Evolutionary conservation across 1,284 basidiomycete species (phyloP), one percentile per base, ranked within the genome.

Genomic region (Leucoagaricus sp.): DNA sequence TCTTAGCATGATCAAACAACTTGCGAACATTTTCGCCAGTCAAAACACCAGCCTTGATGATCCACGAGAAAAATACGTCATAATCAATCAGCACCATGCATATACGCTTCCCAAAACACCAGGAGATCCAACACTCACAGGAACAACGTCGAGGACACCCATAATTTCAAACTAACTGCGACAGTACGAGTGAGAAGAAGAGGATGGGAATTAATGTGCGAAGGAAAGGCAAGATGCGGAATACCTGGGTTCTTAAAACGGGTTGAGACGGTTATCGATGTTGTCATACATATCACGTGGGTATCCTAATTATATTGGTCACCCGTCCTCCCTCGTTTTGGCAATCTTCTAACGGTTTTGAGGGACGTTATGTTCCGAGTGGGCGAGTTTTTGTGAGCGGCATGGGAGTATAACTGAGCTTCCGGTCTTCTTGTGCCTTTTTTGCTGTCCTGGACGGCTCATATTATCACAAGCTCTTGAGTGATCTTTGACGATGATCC

Each of bases 11-110:
- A 68, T 93, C 86, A 72, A 95, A 93, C 65, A 96, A 78, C 75
- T 91, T 93, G 75, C 90, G 85, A 67, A 91, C 87, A 72, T 95
- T 84, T 67, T 93, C 87, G 74, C 93, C 93, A 63, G 90, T 92
- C 67, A 96, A 74, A 62, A 96, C 93, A 67, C 93, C 93, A 73
- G 91, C 79, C 92, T 93, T 63, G 10, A 55, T 93, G 63, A 15
- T 54, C 6, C 25, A 49, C 21, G 26, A 41, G 56, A 19, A 47
- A 47, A 56, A 19, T 17, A 34, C 36, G 49, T 47, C 57, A 28
- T 33, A 45, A 31, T 45, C 23, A 50, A 17, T 31, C 2, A n/a
- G n/a, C n/a, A n/a, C 28, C 13, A 25, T 5, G n/a, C 10, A 25
- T 28, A 26, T 12, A n/a, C n/a, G 13, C 25, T 17, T 17, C 49